phyloP scores from a whole-genome alignment of 2,329 filamentous ascomycete species.

The Teratosphaeria zuluensis region DNA sequence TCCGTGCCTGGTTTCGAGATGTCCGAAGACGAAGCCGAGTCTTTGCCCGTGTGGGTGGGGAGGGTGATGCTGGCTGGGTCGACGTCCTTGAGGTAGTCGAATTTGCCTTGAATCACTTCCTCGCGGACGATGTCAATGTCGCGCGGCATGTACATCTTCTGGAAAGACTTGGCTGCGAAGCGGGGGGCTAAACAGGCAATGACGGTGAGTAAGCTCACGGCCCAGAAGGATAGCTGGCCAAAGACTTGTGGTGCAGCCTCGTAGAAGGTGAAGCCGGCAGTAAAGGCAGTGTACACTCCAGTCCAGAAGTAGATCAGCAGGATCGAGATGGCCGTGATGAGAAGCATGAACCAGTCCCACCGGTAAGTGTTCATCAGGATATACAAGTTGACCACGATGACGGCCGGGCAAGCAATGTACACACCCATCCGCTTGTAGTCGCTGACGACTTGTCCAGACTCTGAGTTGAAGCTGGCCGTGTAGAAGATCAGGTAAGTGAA shows the following conservation, averaged over 20 bases:
- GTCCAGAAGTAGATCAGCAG: constrained; percentile 94
- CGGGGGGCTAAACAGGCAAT: constrained; percentile 78
- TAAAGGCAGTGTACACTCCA: constrained; percentile 65
- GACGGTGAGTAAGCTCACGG: constrained; percentile 66
- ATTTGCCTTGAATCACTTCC: constrained; percentile 74
- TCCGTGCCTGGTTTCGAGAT: constrained; percentile 32
- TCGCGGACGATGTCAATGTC: constrained; percentile 94
- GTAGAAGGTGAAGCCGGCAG: constrained; percentile 58
- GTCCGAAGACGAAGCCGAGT: constrained; percentile 52
- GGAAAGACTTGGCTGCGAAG: constrained; percentile 74
- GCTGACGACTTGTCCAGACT: constrained; percentile 63
- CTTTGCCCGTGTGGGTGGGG: constrained; percentile 33
- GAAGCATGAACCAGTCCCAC: constrained; percentile 92
- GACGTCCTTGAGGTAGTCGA: constrained; percentile 58
- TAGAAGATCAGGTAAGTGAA: constrained; percentile 76
- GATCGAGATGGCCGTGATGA: constrained; percentile 73
- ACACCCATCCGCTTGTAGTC: constrained; percentile 79
- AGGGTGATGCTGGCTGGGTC: constrained; percentile 35
- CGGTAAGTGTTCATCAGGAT: constrained; percentile 93
- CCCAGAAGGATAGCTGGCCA: constrained; percentile 76
- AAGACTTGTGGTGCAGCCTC: constrained; percentile 71
- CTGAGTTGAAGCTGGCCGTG: constrained; percentile 57
- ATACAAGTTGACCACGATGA: constrained; percentile 86
- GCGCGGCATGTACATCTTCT: constrained; percentile 88
- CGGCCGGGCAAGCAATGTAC: constrained; percentile 73